Conservation (phyloP, 2,329 filamentous ascomycete species). For the Fusarium penzigii region DNA sequence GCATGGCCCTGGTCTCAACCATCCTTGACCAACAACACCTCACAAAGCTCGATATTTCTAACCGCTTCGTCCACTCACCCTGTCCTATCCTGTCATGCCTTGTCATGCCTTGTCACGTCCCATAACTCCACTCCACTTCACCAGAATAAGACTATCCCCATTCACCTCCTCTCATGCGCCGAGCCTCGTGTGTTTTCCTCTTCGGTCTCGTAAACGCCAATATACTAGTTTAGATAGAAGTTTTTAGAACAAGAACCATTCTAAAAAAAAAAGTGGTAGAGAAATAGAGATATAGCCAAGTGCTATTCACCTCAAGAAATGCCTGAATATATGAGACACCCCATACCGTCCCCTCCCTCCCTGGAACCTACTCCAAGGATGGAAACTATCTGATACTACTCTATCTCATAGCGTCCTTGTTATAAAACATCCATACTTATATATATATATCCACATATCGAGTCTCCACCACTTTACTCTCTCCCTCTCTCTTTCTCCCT, state of each 20-base stretch:
- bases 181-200: neutral
- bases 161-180: neutral
- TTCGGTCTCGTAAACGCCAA: neutral
- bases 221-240: too few relatives aligned
- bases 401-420: slow-evolving; percentile 12
- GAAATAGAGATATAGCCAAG: too few relatives aligned
- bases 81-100: neutral
- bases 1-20: too few relatives aligned
- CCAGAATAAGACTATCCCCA: neutral
- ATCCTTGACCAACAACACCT: too few relatives aligned
- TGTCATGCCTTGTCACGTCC: neutral
- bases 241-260: too few relatives aligned
- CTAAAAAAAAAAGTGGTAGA: too few relatives aligned
- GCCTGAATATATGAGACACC: neutral
- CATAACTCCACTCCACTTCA: neutral
- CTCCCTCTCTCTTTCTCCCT: slow-evolving; percentile 9
- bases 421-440: slow-evolving; percentile 18
- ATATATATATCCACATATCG: neutral
- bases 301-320: too few relatives aligned
- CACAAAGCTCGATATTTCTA: neutral
- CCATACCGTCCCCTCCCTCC: neutral
- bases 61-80: neutral
- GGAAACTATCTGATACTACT: too few relatives aligned
- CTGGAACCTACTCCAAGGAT: neutral
- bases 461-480: slow-evolving; percentile 11